Evolutionary conservation across 306 rosid genomes (phyloP).

Genomic region (Rosa persica): DNA sequence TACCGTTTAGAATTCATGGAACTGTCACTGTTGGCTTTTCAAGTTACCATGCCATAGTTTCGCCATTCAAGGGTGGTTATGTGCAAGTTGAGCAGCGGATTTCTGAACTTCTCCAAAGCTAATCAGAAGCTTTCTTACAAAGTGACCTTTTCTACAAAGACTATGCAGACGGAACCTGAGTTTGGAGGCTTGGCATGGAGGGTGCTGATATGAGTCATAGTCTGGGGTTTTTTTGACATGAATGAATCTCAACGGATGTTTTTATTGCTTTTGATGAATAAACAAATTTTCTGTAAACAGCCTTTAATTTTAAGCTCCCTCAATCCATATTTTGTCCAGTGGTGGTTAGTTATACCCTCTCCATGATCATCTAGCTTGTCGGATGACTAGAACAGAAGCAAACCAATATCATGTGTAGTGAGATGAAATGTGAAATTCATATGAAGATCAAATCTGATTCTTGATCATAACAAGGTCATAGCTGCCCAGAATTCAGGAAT

Average conservation of each 20-base stretch:
- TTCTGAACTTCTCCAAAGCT: slow-evolving; percentile 57
- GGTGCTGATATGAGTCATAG: slow-evolving; percentile 40
- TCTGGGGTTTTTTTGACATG: slow-evolving; percentile 3
- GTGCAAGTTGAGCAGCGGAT: slow-evolving; percentile 65
- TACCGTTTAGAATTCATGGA: no score
- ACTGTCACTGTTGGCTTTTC: no score
- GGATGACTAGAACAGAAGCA: background rate
- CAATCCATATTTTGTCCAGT: background rate
- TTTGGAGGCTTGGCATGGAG: slow-evolving; percentile 69
- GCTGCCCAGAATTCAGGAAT: no score
- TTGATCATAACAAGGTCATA: no score
- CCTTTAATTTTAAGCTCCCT: background rate
- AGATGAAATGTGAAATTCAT: background rate
- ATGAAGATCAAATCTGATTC: background rate
- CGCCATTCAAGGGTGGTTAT: slow-evolving; percentile 64
- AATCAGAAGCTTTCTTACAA: slow-evolving; percentile 62
- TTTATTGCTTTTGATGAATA: slow-evolving; percentile 4
- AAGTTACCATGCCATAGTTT: slow-evolving; percentile 58
- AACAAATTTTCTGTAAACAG: background rate
- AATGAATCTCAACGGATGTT: background rate
- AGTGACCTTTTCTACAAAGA: slow-evolving; percentile 47
- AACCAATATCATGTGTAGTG: background rate
- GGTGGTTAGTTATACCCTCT: background rate
- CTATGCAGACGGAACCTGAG: slow-evolving; percentile 58
- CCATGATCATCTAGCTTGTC: background rate